Evolutionary conservation across 164 flowering plant species (phyloP).

Genomic region (Vitis amurensis): DNA sequence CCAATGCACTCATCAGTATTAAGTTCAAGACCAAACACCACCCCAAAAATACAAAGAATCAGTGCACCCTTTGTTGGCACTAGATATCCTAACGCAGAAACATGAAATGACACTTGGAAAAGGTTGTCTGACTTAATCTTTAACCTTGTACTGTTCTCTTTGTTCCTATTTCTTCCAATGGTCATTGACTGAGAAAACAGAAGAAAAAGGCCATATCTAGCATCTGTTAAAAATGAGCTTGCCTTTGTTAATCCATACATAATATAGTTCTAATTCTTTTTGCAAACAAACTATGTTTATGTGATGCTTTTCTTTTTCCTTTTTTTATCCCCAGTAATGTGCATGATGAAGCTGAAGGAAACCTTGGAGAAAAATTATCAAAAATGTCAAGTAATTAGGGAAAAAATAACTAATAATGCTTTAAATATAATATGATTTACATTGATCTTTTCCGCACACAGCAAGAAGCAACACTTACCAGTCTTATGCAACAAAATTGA

Average conservation of each 20-base stretch:
- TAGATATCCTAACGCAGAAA: too few species aligned
- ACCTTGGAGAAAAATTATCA: neutral
- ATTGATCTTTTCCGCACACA: too few species aligned
- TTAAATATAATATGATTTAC: too few species aligned
- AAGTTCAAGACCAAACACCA: too few species aligned
- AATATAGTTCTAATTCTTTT: neutral
- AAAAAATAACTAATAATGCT: neutral
- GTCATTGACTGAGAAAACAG: neutral
- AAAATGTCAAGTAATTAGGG: neutral
- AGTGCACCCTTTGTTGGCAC: too few species aligned
- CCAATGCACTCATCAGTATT: too few species aligned
- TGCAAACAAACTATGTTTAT: too few species aligned
- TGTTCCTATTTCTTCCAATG: neutral
- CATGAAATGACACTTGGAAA: too few species aligned
- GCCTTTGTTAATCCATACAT: neutral
- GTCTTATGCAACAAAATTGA: too few species aligned
- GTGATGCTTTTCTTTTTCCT: neutral
- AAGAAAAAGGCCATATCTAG: neutral
- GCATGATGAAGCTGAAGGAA: neutral
- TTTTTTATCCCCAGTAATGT: neutral
- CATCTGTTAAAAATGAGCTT: too few species aligned
- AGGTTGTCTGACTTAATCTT: neutral
- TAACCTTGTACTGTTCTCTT: neutral
- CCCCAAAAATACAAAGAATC: too few species aligned
- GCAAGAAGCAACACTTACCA: too few species aligned